Conservation (phyloP, 2,329 filamentous ascomycete species). For the Venturia aucupariae region DNA sequence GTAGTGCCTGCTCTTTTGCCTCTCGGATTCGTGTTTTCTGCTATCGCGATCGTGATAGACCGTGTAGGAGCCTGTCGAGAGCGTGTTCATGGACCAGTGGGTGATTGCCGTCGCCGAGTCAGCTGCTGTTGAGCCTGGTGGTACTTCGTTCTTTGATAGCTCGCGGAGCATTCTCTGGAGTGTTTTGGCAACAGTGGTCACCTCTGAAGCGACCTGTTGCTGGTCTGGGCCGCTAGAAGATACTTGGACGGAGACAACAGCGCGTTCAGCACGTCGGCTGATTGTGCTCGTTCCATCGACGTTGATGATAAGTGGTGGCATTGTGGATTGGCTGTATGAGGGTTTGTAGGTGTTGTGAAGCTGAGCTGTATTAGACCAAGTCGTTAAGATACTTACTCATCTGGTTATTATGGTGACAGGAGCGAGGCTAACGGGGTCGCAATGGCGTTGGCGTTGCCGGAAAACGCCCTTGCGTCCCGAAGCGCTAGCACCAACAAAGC, state of each 20-base stretch:
- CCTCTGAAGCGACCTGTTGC: background rate
- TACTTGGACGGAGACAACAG: background rate
- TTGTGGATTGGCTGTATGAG: background rate
- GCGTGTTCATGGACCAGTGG: slow-evolving; percentile 6
- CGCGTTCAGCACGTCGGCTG: background rate
- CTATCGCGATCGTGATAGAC: background rate
- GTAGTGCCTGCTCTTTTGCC: slow-evolving; percentile 4
- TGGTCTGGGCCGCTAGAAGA: background rate
- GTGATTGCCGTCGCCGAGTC: background rate
- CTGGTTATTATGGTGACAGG: no score
- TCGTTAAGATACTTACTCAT: background rate
- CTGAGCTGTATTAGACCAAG: background rate
- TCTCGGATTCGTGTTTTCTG: background rate
- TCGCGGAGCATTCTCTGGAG: background rate
- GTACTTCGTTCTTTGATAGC: background rate
- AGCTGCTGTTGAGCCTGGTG: background rate
- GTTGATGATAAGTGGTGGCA: slow-evolving; percentile 2
- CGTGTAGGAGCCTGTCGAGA: slow-evolving; percentile 2
- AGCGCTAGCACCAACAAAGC: background rate
- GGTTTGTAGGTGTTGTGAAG: background rate
- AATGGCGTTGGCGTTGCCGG: no score
- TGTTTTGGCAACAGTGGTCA: background rate
- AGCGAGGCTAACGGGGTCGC: no score
- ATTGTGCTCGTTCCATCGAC: background rate
- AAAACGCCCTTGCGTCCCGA: background rate